These are phyloP conservation scores for Fusarium luffae DNA, from an alignment of 2,329 filamentous ascomycete genomes.

Conservation along the genomic window DNA sequence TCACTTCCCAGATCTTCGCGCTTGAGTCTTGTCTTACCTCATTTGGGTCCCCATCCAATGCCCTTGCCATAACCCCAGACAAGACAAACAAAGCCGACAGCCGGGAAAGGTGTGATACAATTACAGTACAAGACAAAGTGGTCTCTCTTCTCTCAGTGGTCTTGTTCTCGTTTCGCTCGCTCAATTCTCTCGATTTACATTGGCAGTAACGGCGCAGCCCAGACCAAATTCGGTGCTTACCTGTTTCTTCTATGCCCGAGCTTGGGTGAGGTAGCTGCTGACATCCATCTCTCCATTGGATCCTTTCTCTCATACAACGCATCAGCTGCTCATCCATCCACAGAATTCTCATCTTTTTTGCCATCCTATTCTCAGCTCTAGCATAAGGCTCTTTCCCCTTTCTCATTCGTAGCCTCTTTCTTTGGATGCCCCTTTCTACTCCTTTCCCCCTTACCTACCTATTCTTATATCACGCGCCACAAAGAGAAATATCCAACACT, in stretches of 20 bases:
- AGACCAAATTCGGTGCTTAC: constrained; percentile 21
- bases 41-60: constrained; percentile 26
- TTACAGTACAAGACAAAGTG: neutral
- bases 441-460: constrained; percentile 1
- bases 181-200: neutral
- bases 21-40: constrained; percentile 40
- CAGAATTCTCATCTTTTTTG: constrained; percentile 2
- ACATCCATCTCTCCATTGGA: neutral
- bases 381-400: constrained; percentile 16
- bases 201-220: constrained; percentile 3
- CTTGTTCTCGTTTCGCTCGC: neutral
- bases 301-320: constrained; percentile 1
- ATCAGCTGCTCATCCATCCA: constrained; percentile 31
- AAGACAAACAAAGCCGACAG: constrained; percentile 25
- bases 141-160: neutral
- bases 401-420: constrained; percentile 17
- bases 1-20: constrained; percentile 33
- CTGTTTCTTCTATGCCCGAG: constrained; percentile 6
- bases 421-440: constrained; percentile 14
- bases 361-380: constrained; percentile 29
- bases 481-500: constrained; percentile 16
- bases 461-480: constrained; percentile 25
- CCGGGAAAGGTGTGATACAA: constrained; percentile 33
- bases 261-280: constrained; percentile 20
- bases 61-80: constrained; percentile 14